Percentiles rank a stretch among this genome's conserved stretches.
Conservation (phyloP, 441 rosid genomes). For the Pelargonium exstipulatum region DNA sequence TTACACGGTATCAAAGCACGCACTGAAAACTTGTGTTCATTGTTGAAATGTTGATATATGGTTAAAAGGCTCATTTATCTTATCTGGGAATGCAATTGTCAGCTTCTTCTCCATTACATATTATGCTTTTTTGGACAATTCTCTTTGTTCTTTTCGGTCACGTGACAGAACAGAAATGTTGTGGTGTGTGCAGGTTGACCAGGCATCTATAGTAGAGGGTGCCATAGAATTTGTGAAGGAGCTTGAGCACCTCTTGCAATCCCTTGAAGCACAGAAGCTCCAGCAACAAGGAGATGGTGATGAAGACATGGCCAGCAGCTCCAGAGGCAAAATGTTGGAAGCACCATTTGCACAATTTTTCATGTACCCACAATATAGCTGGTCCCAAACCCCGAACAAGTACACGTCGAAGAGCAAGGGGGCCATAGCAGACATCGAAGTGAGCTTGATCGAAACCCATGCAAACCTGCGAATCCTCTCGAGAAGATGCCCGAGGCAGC, state of each 20-base stretch:
- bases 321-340: slow-evolving; percentile 16
- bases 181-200: slow-evolving; percentile 58
- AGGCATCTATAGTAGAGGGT: slow-evolving; percentile 82
- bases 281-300: slow-evolving; percentile 18
- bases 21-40: no score
- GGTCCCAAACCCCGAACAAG: slow-evolving; percentile 46
- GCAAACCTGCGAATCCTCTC: slow-evolving; percentile 70
- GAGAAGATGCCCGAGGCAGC: slow-evolving; percentile 42
- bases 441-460: slow-evolving; percentile 67
- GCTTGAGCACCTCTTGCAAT: slow-evolving; percentile 61
- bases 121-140: no score
- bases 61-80: no score
- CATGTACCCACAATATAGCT: slow-evolving; percentile 43
- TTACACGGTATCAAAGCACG: no score
- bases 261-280: slow-evolving; percentile 61
- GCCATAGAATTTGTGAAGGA: slow-evolving; percentile 86
- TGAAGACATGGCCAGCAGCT: slow-evolving; percentile 9
- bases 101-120: no score
- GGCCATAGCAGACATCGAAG: slow-evolving; percentile 65
- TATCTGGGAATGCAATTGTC: no score
- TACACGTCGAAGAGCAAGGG: slow-evolving; percentile 35
- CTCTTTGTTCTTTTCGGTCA: no score
- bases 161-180: not conserved
- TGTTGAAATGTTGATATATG: no score
- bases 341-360: slow-evolving; percentile 50